These are phyloP conservation scores for Aegilops bicornis DNA, from an alignment of 176 grass and related monocot genomes.

Conservation along the genomic window DNA sequence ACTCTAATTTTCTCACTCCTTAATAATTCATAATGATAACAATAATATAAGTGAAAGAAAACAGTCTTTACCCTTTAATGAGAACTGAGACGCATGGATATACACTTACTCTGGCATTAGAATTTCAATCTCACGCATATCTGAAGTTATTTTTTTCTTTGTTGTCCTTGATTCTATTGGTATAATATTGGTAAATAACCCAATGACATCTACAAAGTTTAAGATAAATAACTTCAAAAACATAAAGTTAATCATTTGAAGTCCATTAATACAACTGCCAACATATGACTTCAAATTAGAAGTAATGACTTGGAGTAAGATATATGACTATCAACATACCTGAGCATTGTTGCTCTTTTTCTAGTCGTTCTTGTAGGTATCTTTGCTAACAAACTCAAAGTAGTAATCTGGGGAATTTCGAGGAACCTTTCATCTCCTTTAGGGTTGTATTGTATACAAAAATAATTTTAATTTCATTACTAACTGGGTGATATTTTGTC, in stretches of 20 bases:
- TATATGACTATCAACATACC: background rate
- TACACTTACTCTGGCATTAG: background rate
- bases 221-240: background rate
- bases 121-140: background rate
- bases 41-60: background rate
- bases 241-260: background rate
- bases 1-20: no score
- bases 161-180: background rate
- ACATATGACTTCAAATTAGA: no score
- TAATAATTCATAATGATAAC: background rate
- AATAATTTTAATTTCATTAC: no score
- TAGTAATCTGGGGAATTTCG: background rate
- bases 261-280: no score
- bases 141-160: background rate
- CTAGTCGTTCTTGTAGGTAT: no score
- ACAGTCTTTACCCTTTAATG: background rate
- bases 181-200: background rate
- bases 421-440: background rate
- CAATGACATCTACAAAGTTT: background rate
- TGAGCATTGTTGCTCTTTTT: background rate
- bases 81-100: background rate
- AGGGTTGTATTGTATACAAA: background rate
- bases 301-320: background rate
- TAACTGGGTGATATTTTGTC: no score
- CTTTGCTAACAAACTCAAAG: background rate